Conservation (phyloP, 1,139 yeast genomes). For the Debaryomyces psychrophilus region DNA sequence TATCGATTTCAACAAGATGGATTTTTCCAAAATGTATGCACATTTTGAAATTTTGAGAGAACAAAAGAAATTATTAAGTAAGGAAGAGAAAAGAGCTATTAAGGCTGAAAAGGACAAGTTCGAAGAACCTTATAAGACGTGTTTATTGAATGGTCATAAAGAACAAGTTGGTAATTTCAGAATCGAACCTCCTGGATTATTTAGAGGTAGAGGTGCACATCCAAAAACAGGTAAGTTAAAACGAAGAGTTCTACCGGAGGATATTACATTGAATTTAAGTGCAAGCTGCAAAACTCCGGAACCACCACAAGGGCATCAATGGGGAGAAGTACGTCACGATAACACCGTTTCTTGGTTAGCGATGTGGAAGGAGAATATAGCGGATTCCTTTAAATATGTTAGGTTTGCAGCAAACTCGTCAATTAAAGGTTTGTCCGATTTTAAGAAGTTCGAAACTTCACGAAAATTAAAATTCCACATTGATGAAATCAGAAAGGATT, state of each 20-base stretch:
- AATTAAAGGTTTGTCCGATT: constrained; percentile 88
- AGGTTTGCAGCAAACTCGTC: constrained; percentile 91
- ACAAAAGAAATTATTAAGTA: constrained; percentile 66
- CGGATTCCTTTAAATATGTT: constrained; percentile 82
- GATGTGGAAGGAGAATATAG: constrained; percentile 94
- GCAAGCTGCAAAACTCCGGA: constrained; percentile 71
- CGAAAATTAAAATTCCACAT: constrained; percentile 77
- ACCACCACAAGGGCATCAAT: constrained; percentile 84
- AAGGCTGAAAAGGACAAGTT: constrained; percentile 71
- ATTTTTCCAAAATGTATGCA: constrained; percentile 73
- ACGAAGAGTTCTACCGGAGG: constrained; percentile 85
- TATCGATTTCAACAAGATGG: constrained; percentile 67
- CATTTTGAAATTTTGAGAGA: constrained; percentile 73
- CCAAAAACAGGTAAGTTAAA: constrained; percentile 92
- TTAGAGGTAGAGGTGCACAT: constrained; percentile 96
- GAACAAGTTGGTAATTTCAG: constrained; percentile 93
- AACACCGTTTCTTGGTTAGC: constrained; percentile 95
- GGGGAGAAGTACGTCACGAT: constrained; percentile 92
- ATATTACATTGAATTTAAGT: constrained; percentile 82
- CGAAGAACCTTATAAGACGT: constrained; percentile 82
- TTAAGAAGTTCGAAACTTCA: constrained; percentile 90
- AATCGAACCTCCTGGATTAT: constrained; percentile 94
- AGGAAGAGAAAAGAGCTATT: constrained; percentile 71
- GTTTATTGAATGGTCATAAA: constrained; percentile 81
- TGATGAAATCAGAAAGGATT: constrained; percentile 74